phyloP scores from a whole-genome alignment of 768 basidiomycete genomes.

The Boletus speciosus region DNA sequence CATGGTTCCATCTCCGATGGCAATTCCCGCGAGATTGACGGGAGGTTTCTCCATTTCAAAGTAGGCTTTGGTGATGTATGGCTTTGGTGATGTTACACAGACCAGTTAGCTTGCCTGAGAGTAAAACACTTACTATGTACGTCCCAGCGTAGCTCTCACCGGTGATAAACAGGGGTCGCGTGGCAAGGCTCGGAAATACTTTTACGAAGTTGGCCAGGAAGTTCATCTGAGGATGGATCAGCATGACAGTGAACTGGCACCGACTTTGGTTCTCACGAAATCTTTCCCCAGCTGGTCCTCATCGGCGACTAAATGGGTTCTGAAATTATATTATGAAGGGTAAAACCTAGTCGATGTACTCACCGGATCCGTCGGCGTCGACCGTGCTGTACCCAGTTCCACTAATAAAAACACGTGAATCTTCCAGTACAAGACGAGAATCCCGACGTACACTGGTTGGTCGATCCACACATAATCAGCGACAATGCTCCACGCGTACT shows the following conservation, averaged over 20 bases:
- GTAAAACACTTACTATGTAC: conserved; percentile 49
- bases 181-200: conserved; percentile 65
- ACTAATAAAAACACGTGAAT: too few species aligned
- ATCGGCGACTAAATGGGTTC: too few species aligned
- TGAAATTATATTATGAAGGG: too few species aligned
- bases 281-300: too few species aligned
- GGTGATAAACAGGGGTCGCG: conserved; percentile 62
- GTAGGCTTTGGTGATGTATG: conserved; percentile 71
- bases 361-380: too few species aligned
- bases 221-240: conserved; percentile 46
- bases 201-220: conserved; percentile 69
- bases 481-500: conserved; percentile 53
- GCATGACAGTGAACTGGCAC: neutral
- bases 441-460: too few species aligned
- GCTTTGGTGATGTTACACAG: conserved; percentile 39
- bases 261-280: too few species aligned
- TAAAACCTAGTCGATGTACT: too few species aligned
- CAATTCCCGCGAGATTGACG: conserved; percentile 60
- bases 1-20: conserved; percentile 57
- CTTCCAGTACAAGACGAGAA: too few species aligned
- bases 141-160: conserved; percentile 75
- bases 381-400: too few species aligned
- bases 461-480: conserved; percentile 34
- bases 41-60: conserved; percentile 60
- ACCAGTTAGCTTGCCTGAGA: conserved; percentile 25